These are phyloP conservation scores for Gossypium raimondii DNA, from an alignment of 345 rosid genomes.

Conservation along the genomic window DNA sequence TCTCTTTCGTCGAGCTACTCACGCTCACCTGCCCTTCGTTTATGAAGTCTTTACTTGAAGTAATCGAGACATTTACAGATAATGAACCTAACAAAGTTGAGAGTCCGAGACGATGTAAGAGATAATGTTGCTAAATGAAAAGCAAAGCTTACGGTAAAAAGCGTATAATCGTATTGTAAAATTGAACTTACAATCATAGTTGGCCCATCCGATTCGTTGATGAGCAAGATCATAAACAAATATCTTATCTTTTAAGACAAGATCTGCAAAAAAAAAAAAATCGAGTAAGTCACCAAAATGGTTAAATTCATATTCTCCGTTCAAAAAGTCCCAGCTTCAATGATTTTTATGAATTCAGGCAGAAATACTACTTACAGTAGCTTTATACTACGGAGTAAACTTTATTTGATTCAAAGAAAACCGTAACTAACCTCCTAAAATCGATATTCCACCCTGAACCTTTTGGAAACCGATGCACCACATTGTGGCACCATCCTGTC, in stretches of 20 bases:
- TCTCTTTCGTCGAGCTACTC: slow-evolving; percentile 42
- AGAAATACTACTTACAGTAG: neutral
- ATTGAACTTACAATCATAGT: slow-evolving; percentile 78
- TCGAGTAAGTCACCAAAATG: neutral
- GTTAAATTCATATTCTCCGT: neutral
- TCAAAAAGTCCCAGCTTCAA: neutral
- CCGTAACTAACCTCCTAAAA: slow-evolving; percentile 75
- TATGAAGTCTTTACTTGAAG: slow-evolving; percentile 61
- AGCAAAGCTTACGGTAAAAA: neutral
- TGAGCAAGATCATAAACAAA: slow-evolving; percentile 81
- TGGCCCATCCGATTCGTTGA: slow-evolving; percentile 87
- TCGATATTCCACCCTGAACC: slow-evolving; percentile 53
- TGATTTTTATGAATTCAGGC: neutral
- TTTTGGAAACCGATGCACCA: slow-evolving; percentile 92
- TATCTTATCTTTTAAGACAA: slow-evolving; percentile 86
- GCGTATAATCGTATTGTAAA: neutral
- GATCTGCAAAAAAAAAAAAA: slow-evolving; percentile 51
- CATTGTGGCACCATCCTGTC: slow-evolving; percentile 67
- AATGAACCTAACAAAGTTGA: slow-evolving; percentile 50
- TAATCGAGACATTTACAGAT: slow-evolving; percentile 83
- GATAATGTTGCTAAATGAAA: neutral
- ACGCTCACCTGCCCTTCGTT: slow-evolving; percentile 48
- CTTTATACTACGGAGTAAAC: neutral
- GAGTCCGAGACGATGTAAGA: neutral
- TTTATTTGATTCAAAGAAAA: neutral